Evolutionary conservation across 2,329 filamentous ascomycete genomes (phyloP).

Genomic region (Aspergillus phoenicis): DNA sequence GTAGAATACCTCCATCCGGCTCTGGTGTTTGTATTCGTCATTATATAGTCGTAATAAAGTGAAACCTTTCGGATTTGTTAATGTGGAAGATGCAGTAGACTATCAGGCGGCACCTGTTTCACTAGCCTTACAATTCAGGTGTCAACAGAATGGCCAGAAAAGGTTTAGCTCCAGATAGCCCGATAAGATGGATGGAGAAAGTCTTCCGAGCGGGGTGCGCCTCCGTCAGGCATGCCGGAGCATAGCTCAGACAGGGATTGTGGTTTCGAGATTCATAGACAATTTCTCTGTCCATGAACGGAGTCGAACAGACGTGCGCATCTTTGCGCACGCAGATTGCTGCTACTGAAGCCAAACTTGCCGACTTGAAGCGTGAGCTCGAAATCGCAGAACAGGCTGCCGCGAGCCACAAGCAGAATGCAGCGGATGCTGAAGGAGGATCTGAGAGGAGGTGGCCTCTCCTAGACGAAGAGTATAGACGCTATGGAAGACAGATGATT

Average conservation of each 20-base stretch:
- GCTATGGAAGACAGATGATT: constrained; percentile 90
- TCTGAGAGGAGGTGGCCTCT: constrained; percentile 65
- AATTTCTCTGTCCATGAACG: constrained; percentile 18
- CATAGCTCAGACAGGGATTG: background rate
- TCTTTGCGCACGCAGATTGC: constrained; percentile 41
- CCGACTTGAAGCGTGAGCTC: constrained; percentile 40
- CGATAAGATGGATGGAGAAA: constrained; percentile 9
- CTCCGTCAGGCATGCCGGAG: background rate
- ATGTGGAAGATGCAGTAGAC: too few species aligned
- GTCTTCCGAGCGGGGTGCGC: constrained; percentile 4
- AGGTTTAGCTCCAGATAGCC: constrained; percentile 6
- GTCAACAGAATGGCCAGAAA: background rate
- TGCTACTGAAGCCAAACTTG: constrained; percentile 40
- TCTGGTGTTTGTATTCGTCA: background rate
- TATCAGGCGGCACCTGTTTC: too few species aligned
- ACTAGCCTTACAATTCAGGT: background rate
- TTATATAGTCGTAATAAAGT: background rate
- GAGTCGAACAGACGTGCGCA: constrained; percentile 31
- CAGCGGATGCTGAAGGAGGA: background rate
- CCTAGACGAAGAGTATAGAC: constrained; percentile 70
- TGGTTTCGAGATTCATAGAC: background rate
- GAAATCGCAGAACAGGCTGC: constrained; percentile 33
- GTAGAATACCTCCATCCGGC: too few species aligned
- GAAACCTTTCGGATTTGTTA: too few species aligned
- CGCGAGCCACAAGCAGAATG: constrained; percentile 17